Base-by-base conservation (phyloP, 116 monocot genomes). In the Phalaenopsis hybrid region DNA sequence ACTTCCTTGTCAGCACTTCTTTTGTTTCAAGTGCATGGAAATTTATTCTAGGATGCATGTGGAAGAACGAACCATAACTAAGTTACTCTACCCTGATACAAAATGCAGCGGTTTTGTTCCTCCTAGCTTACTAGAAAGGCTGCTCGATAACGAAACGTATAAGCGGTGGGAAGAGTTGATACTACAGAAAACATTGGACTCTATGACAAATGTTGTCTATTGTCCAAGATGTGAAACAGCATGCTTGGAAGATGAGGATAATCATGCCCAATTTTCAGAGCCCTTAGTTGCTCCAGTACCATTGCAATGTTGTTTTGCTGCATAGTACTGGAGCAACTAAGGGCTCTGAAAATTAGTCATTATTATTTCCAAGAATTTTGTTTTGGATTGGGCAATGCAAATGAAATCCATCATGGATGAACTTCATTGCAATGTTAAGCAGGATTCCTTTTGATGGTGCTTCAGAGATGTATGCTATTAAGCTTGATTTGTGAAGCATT, bases 201-300 rank as follows among this genome's bases (percentile, higher is more conserved):
- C 99, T 37, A 92, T 99, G 95, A 57, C 81, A 81, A 95, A 99
- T 86, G 92, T 99, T 45, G 91, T 91, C 21, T 93, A 94, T 69
- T 99, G 99, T 79, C 99, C 99, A 21, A 92, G 95, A 91, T 99
- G 99, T 84, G 86, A 89, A 83, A 99, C 95, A 44, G 89, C 89
- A 46, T 95, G 93, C 83, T 85, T 99, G 80, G 95, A 99, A 88
- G 95, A 99, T 89, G 92, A 88, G 67, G 91, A 92, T 21, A 78
- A 95, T 75, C 90, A 95, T 88, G 99, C 94, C 69, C 95, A 91
- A 50, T 99, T 94, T 83, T 28, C 95, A 82, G 95, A 91, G 76
- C n/a, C n/a, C n/a, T n/a, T n/a, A n/a, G n/a, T n/a, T n/a, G n/a
- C n/a, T n/a, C n/a, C n/a, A n/a, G n/a, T n/a, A n/a, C n/a, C n/a